Base-by-base conservation (phyloP, 2,329 filamentous ascomycete genomes). In the Pezicula carpinea region DNA sequence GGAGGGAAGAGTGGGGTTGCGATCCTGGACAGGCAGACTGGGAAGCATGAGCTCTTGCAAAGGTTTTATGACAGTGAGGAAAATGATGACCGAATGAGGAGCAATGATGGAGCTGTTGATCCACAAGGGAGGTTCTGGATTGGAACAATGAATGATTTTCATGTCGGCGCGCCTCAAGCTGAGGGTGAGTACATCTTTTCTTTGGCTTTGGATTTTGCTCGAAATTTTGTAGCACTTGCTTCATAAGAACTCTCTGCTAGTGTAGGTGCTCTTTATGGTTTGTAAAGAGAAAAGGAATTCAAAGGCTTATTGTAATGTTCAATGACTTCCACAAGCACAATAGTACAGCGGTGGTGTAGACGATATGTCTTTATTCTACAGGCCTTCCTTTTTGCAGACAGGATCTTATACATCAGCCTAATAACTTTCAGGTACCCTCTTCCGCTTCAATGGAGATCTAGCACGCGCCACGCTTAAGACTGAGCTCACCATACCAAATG, bases 81-180 rank as follows among this genome's bases (percentile, higher is more conserved):
- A 43, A 58, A 53, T 18, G 59, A 64, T 47, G 56, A 57, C 48
- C 69, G 82, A 18, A 73, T 87, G 64, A 71, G 81, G 47, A 76
- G 85, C 66, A 96, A 96, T 62, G 91, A 96, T 62, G 90, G 90
- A 39, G 85, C 82, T 5, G 82, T 88, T 43, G 90, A 96, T 62
- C 83, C 82, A 21, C 76, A 83, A 52, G 90, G 91, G 26, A 75
- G 89, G 29, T 93, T 92, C 69, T 95, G 89, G 86, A 74, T 90
- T 5, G 89, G 89, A 6, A 80, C 80, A 52, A 95, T 96, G 87
- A 93, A 89, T 53, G 89, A 95, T 61, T 85, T 88, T 46, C 60
- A 60, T 52, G 59, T 64, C 44, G 63, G 64, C 34, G 52, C 58
- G 40, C 60, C 59, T 32, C 56, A 66, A 46, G 50, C 60, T 53